Base-by-base conservation (phyloP, 345 rosid genomes). In the Erodium maritimum region DNA sequence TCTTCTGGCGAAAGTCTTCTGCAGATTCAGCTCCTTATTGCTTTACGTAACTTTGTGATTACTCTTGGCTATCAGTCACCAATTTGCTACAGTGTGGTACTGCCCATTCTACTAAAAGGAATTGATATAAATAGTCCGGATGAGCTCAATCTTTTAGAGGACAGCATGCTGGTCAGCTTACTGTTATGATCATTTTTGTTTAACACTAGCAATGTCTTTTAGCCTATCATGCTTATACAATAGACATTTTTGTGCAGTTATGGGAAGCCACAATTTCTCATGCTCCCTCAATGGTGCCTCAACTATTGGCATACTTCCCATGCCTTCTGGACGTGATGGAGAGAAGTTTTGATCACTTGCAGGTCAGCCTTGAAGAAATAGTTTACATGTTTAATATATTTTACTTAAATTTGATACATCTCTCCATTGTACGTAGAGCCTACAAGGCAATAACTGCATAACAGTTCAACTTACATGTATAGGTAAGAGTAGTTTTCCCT, bases 21-120 rank as follows among this genome's bases (percentile, higher is more conserved):
- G 37, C 95, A 85, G 76, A 93, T 93, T 74, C 99, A 93, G 74
- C 89, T 93, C 76, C 95, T 93, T 63, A 88, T 86, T 75, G 96
- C 96, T 63, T 70, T 93, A 68, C 83, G 86, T 61, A 82, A 82
- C 76, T 89, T 89, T 80, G 94, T 93, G 59, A 67, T 82, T 75
- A 94, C 95, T 13, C 94, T 93, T 63, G 96, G 85, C 59, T 80
- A 83, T 73, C 96, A 86, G 59, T 89, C 95, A 22, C 86, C 96
- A 50, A 73, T 77, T 59, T 81, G 90, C 77, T 93, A 93, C 67
- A 69, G 67, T 63, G 69, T 89, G 67, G 72, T 93, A 58, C 71
- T 93, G 57, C 99, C 99, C 50, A 83, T 93, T 76, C 84, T 93
- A 73, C 95, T 74, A 56, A 80, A 72, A 71, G 95, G 96, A 66